Evolutionary conservation across 2,329 filamentous ascomycete genomes (phyloP).

Genomic region (Chaetomium strumarium): DNA sequence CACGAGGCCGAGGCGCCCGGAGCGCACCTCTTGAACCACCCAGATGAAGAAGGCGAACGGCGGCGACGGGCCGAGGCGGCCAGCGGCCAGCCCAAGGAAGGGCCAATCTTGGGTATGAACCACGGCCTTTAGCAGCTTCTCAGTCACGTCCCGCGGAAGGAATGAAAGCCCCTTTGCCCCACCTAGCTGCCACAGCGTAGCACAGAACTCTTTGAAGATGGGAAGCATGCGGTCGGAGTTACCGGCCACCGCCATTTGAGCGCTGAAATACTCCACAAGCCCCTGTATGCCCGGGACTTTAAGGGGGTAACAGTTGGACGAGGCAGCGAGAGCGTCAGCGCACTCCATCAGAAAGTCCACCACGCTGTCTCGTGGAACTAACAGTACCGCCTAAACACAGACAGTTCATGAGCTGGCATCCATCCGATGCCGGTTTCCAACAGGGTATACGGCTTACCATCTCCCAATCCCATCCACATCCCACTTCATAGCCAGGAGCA

Average conservation of each 20-base stretch:
- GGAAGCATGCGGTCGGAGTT: constrained; percentile 5
- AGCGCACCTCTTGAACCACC: constrained; percentile 6
- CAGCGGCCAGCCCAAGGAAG: constrained; percentile 13
- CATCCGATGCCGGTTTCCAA: too few species aligned
- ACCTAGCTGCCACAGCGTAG: constrained; percentile 8
- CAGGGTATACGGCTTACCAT: neutral
- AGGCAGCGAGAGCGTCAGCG: neutral
- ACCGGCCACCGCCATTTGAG: neutral
- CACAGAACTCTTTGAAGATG: constrained; percentile 12
- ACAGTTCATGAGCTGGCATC: neutral
- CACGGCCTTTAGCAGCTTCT: constrained; percentile 3
- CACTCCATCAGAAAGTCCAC: constrained; percentile 14
- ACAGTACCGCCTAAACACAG: constrained; percentile 8
- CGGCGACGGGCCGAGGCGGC: neutral
- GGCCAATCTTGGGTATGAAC: constrained; percentile 11
- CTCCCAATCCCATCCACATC: neutral
- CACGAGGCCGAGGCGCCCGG: neutral
- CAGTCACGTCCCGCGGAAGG: constrained; percentile 1
- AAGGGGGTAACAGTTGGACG: neutral
- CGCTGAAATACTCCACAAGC: constrained; percentile 6
- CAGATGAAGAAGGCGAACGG: constrained; percentile 12
- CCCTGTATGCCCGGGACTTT: neutral
- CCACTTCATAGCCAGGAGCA: constrained; percentile 1
- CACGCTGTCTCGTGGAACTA: constrained; percentile 17
- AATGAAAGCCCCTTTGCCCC: constrained; percentile 6